Evolutionary conservation across 2,329 filamentous ascomycete genomes (phyloP).

Genomic region (Neoarthrinium moseri): DNA sequence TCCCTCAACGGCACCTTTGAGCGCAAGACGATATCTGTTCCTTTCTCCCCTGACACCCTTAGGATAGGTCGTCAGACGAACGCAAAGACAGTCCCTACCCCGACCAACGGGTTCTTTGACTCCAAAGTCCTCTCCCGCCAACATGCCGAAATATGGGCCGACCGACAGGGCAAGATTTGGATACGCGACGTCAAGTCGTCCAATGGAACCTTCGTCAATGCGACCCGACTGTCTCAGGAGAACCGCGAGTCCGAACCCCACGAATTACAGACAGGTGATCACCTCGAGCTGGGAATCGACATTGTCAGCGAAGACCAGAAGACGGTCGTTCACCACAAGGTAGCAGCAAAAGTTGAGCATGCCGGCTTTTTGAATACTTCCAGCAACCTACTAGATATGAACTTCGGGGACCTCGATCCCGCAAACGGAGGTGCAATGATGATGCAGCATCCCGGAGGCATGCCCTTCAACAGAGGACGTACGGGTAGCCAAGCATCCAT

Average conservation of each 20-base stretch:
- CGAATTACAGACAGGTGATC: constrained; percentile 86
- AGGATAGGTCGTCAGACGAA: constrained; percentile 97
- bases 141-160: constrained; percentile 93
- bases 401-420: constrained; percentile 87
- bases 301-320: constrained; percentile 99
- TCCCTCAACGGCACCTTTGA: constrained; percentile 97
- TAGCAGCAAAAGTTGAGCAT: constrained; percentile 94
- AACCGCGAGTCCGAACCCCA: constrained; percentile 96
- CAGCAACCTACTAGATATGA: constrained; percentile 81
- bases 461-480: constrained; percentile 70
- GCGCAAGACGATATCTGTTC: constrained; percentile 91
- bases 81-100: constrained; percentile 88
- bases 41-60: constrained; percentile 89
- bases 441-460: constrained; percentile 66
- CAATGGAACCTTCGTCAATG: constrained; percentile 98
- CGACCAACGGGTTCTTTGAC: constrained; percentile 93
- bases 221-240: constrained; percentile 82
- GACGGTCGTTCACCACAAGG: constrained; percentile 97
- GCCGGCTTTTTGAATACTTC: constrained; percentile 77
- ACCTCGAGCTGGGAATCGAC: constrained; percentile 93
- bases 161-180: constrained; percentile 81
- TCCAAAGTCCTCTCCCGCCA: constrained; percentile 96
- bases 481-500: constrained; percentile 66
- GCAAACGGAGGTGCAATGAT: constrained; percentile 73
- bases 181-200: constrained; percentile 98